phyloP scores from a whole-genome alignment of 2,329 filamentous ascomycete species.

The Fusarium sp. region DNA sequence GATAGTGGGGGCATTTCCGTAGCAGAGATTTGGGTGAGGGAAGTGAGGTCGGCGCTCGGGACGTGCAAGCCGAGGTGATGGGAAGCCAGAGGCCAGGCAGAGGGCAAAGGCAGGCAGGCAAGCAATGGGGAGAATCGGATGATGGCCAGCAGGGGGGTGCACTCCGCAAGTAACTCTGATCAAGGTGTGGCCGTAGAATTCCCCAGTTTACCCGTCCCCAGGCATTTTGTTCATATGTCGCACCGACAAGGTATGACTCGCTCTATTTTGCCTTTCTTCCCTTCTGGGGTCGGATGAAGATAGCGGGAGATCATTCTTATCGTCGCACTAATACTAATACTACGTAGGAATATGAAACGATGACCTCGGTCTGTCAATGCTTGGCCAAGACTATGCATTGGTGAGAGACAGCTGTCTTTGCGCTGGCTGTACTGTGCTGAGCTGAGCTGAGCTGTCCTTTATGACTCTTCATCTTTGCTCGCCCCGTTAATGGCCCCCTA shows the following conservation, averaged over 20 bases:
- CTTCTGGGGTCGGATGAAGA: conserved; percentile 33
- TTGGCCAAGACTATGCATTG: conserved; percentile 8
- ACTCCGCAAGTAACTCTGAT: conserved; percentile 17
- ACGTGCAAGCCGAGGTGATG: conserved; percentile 38
- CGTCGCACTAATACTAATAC: conserved; percentile 15
- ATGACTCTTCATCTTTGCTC: conserved; percentile 34
- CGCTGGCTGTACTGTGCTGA: conserved; percentile 18
- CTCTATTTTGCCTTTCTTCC: conserved; percentile 28
- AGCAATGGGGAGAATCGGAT: conserved; percentile 30
- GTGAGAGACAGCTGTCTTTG: conserved; percentile 21
- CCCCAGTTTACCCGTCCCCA: conserved; percentile 39
- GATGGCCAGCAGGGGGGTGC: conserved; percentile 24
- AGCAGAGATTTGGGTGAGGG: conserved; percentile 29
- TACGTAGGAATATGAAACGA: conserved; percentile 11
- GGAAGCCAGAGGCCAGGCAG: neutral
- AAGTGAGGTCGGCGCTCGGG: conserved; percentile 39
- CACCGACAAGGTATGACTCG: conserved; percentile 39
- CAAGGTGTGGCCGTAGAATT: conserved; percentile 26
- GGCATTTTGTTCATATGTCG: conserved; percentile 16
- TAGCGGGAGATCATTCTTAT: conserved; percentile 37
- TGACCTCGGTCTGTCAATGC: neutral
- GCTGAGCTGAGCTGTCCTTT: conserved; percentile 23
- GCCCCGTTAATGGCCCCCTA: conserved; percentile 37
- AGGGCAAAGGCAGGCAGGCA: conserved; percentile 1
- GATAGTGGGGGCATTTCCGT: conserved; percentile 1